These are phyloP conservation scores for Drechslerella stenobrocha DNA, from an alignment of 2,329 filamentous ascomycete species.

Conservation along the genomic window DNA sequence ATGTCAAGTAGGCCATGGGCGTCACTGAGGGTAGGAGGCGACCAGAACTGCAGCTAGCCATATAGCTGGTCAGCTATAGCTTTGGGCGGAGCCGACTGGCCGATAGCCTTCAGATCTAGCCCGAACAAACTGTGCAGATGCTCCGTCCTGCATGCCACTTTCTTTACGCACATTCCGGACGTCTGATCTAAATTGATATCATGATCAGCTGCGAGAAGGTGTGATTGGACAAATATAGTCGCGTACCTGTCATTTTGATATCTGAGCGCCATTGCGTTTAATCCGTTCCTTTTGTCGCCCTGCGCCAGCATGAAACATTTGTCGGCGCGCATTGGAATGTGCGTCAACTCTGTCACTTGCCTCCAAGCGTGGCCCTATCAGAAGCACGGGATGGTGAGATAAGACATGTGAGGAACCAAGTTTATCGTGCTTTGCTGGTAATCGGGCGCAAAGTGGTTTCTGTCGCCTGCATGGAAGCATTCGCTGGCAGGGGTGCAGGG, in stretches of 20 bases:
- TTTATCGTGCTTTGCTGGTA: slow-evolving; percentile 10
- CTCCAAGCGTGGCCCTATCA: slow-evolving; percentile 37
- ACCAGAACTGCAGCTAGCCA: neutral
- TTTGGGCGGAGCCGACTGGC: slow-evolving; percentile 1
- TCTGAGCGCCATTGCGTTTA: slow-evolving; percentile 38
- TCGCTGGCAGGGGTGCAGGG: slow-evolving; percentile 36
- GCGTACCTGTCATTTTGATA: slow-evolving; percentile 31
- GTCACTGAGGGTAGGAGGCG: slow-evolving; percentile 38
- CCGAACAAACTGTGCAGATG: slow-evolving; percentile 10
- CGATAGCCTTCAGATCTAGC: slow-evolving; percentile 16
- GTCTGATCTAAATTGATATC: slow-evolving; percentile 45
- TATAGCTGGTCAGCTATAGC: slow-evolving; percentile 18
- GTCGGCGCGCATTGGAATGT: slow-evolving; percentile 24
- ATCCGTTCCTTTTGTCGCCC: slow-evolving; percentile 13
- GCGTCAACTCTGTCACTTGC: slow-evolving; percentile 2
- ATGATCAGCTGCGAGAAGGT: slow-evolving; percentile 18
- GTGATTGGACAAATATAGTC: slow-evolving; percentile 20
- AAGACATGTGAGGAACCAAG: slow-evolving; percentile 39
- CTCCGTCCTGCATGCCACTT: slow-evolving; percentile 12
- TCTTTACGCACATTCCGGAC: slow-evolving; percentile 4
- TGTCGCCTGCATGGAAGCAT: slow-evolving; percentile 45
- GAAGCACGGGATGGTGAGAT: slow-evolving; percentile 31
- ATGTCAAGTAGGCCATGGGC: slow-evolving; percentile 14
- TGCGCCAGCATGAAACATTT: slow-evolving; percentile 42
- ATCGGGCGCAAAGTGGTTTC: slow-evolving; percentile 22